Percentiles rank a stretch among this genome's conserved stretches.
phyloP scores from a whole-genome alignment of 805 yeast species.

The Candida succiphila region DNA sequence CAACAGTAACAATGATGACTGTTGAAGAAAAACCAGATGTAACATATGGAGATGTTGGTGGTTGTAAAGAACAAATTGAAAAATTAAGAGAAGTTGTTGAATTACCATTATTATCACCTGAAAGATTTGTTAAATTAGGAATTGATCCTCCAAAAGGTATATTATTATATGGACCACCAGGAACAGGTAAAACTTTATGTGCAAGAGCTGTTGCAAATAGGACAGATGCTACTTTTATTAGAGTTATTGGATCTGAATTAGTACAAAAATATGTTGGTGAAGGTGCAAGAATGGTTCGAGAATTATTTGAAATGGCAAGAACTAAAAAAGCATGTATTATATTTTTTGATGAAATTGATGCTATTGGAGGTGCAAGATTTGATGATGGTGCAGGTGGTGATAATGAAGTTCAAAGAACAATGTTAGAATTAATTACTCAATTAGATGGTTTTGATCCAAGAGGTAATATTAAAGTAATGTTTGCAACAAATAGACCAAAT shows the following conservation, averaged over 20 bases:
- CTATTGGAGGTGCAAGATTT: conserved; percentile 99
- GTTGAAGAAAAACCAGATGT: conserved; percentile 99
- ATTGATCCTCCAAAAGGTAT: conserved; percentile 99
- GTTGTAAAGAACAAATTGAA: conserved; percentile 97
- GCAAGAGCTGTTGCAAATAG: conserved; percentile 99
- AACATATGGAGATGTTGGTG: conserved; percentile 96
- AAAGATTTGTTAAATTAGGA: conserved; percentile 91
- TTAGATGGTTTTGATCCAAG: conserved; percentile 98
- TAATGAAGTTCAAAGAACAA: conserved; percentile 97
- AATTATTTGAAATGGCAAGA: conserved; percentile 97
- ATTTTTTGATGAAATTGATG: conserved; percentile 97
- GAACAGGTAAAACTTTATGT: conserved; percentile 96
- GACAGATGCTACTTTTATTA: conserved; percentile 96
- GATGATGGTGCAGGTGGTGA: conserved; percentile 99
- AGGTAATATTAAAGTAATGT: conserved; percentile 98
- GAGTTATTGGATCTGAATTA: conserved; percentile 96
- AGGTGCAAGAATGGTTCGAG: conserved; percentile 99
- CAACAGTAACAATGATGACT: conserved; percentile 98
- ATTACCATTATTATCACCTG: conserved; percentile 88
- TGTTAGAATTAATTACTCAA: conserved; percentile 96
- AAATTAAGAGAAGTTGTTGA: conserved; percentile 94
- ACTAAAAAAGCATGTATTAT: conserved; percentile 97
- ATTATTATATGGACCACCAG: conserved; percentile 94
- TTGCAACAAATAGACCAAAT: conserved; percentile 97
- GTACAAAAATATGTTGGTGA: conserved; percentile 99